phyloP scores from a whole-genome alignment of 2,329 filamentous ascomycete species.

The Fusarium subtropicale region DNA sequence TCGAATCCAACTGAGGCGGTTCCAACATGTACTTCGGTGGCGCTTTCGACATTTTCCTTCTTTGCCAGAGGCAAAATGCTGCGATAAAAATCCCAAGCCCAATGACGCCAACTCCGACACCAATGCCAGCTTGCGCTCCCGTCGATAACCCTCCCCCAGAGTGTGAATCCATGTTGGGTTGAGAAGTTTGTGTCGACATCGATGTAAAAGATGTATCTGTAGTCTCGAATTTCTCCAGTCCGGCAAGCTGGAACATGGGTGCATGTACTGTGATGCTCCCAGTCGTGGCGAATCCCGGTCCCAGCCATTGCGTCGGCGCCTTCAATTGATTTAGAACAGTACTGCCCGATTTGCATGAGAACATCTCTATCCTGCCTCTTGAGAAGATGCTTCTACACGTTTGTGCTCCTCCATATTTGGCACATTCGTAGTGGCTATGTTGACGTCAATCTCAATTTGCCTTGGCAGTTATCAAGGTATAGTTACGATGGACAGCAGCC shows the following conservation, averaged over 20 bases:
- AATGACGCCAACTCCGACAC: background rate
- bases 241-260: conserved; percentile 14
- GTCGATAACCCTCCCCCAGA: background rate
- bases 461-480: fast-evolving
- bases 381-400: background rate
- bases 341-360: background rate
- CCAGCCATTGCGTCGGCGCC: background rate
- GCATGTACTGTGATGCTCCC: background rate
- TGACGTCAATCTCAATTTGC: fast-evolving
- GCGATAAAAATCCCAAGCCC: background rate
- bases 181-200: fast-evolving
- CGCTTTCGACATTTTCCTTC: background rate
- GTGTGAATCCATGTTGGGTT: fast-evolving
- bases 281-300: fast-evolving
- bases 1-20: background rate
- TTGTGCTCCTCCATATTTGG: background rate
- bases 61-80: background rate
- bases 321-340: background rate
- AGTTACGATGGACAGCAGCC: conserved; percentile 14
- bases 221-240: background rate
- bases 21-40: fast-evolving
- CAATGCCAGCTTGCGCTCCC: background rate
- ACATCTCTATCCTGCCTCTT: background rate
- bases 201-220: background rate
- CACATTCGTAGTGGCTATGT: background rate